A percentile compares a stretch with the other conserved stretches of the same genome.
Evolutionary conservation across 768 basidiomycete species (phyloP).

Genomic region (Phanerochaete sordida): DNA sequence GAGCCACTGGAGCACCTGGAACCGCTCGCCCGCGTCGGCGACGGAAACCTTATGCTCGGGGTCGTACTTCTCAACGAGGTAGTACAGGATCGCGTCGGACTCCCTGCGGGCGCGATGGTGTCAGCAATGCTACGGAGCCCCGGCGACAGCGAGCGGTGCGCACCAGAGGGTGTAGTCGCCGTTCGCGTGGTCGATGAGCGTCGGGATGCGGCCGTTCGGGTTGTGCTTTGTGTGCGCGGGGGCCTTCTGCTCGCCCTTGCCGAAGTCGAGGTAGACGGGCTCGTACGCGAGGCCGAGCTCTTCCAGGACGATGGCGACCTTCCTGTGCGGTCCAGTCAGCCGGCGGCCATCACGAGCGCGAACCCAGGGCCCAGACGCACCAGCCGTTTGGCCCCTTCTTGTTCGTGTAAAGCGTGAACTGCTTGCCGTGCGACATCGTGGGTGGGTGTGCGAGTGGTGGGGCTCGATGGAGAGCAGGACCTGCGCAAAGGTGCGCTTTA

Average conservation of each 20-base stretch:
- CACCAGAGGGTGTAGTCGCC: slow-evolving; percentile 29
- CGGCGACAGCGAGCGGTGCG: neutral
- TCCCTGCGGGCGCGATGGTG: slow-evolving; percentile 20
- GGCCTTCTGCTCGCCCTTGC: slow-evolving; percentile 23
- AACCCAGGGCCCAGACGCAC: slow-evolving; percentile 3
- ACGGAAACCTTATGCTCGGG: slow-evolving; percentile 31
- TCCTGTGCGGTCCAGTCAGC: slow-evolving; percentile 10
- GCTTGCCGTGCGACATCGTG: slow-evolving; percentile 24
- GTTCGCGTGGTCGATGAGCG: slow-evolving; percentile 30
- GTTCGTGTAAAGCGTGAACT: slow-evolving; percentile 24
- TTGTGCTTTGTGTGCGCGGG: slow-evolving; percentile 24
- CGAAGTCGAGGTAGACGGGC: slow-evolving; percentile 24
- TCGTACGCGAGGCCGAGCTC: slow-evolving; percentile 26
- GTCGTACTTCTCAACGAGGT: slow-evolving; percentile 44
- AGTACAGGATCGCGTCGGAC: slow-evolving; percentile 39
- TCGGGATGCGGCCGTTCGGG: slow-evolving; percentile 36
- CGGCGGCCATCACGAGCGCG: neutral
- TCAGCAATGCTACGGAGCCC: neutral
- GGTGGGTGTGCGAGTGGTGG: neutral
- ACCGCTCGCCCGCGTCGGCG: slow-evolving; percentile 13
- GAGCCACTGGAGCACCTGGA: slow-evolving; percentile 36
- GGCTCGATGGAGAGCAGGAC: neutral
- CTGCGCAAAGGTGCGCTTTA: too few species aligned
- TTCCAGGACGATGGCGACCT: slow-evolving; percentile 23
- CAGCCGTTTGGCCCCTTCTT: slow-evolving; percentile 20